Evolutionary conservation across 345 rosid genomes (phyloP).

Genomic region (Zanthoxylum bungeanum): DNA sequence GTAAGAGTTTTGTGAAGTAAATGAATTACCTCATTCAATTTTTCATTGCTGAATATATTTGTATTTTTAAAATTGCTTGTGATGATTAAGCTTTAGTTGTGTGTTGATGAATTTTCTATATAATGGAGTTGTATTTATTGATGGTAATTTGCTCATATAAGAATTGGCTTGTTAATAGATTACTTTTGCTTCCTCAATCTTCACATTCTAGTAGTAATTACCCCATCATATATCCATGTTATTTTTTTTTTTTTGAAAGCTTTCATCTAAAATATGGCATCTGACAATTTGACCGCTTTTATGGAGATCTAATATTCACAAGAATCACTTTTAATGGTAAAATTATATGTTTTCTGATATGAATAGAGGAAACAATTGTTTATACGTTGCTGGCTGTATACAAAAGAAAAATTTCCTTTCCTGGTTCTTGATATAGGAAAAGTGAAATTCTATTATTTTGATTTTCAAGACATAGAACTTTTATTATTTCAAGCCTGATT

Average conservation of each 20-base stretch:
- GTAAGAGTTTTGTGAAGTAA: constrained; percentile 29
- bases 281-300: not conserved
- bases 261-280: no score
- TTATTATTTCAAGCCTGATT: not conserved
- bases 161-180: not conserved
- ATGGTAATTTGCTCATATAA: not conserved
- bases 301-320: not conserved
- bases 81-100: not conserved
- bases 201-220: not conserved
- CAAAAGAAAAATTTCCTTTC: not conserved
- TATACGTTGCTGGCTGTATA: not conserved
- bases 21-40: not conserved
- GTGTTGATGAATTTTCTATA: not conserved
- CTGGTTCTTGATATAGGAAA: not conserved
- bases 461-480: not conserved
- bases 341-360: not conserved
- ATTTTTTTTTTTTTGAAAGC: no score
- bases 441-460: not conserved
- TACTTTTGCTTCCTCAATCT: not conserved
- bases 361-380: not conserved
- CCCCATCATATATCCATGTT: not conserved
- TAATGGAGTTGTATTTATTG: not conserved
- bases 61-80: not conserved
- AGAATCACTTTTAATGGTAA: not conserved
- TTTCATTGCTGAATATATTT: not conserved